A percentile compares a stretch with the other conserved stretches of the same genome.
Evolutionary conservation across 345 rosid genomes (phyloP).

Genomic region (Sonneratia caseolaris): DNA sequence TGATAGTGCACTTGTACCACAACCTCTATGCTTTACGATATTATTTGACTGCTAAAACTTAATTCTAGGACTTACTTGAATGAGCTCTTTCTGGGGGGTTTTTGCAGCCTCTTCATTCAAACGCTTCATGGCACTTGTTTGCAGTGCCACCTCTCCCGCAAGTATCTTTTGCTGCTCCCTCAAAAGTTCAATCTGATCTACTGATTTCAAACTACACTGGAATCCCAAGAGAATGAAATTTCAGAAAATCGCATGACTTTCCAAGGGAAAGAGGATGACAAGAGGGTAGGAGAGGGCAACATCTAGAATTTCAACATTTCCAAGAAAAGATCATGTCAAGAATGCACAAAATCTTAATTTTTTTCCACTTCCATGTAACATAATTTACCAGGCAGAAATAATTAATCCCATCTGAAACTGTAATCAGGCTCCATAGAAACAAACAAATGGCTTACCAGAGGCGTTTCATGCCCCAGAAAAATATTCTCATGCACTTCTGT

Average conservation of each 20-base stretch:
- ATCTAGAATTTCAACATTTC: not conserved
- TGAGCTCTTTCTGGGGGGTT: conserved; percentile 53
- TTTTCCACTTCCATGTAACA: not conserved
- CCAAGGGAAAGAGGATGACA: not conserved
- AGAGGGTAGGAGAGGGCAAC: not conserved
- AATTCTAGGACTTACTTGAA: conserved; percentile 35
- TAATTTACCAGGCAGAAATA: conserved; percentile 3
- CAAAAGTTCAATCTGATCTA: conserved; percentile 76
- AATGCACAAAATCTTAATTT: not conserved
- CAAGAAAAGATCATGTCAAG: not conserved
- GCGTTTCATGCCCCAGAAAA: conserved; percentile 70
- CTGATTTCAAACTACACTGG: conserved; percentile 63
- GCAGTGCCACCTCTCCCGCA: conserved; percentile 74
- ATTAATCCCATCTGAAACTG: too few relatives aligned
- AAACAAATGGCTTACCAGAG: conserved; percentile 34
- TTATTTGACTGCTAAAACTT: not conserved
- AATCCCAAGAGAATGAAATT: not conserved
- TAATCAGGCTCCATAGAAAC: not conserved
- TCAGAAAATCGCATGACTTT: not conserved
- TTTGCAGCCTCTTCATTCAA: conserved; percentile 68
- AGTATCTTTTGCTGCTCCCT: conserved; percentile 92
- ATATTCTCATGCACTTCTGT: conserved; percentile 54
- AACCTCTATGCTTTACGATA: not conserved
- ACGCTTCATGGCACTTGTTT: conserved; percentile 79
- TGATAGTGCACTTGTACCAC: not conserved